Base-by-base conservation (phyloP, 495 filamentous ascomycete species). In the Physcia stellaris region DNA sequence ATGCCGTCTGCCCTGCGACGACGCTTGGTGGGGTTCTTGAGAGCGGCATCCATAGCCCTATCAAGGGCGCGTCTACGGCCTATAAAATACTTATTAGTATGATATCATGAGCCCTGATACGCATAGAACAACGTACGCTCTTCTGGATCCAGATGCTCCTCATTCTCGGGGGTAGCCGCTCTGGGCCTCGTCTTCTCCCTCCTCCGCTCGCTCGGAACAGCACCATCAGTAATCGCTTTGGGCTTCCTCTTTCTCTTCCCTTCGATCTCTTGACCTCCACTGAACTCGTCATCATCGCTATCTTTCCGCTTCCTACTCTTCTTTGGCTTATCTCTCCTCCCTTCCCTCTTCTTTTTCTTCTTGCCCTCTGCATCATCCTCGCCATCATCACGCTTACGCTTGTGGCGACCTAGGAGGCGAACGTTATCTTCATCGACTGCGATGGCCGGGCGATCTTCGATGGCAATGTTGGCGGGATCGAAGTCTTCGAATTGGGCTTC, bases 401-500 rank as follows among this genome's bases (percentile, higher is more conserved):
- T 94, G 49, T 83, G 73, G 32, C 72, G 69, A 19, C 75, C 74
- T 31, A 81, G 71, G 4, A 92, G 55, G 16, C 77, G 80, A 39
- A 90, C 69, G 26, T 85, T 85, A 35, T 83, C 82, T 45, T 92
- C 84, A 49, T 96, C 92, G 42, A 96, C 83, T 13, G 82, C 79
- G 20, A 90, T 70, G 21, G 70, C 64, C 7, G 79, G 78, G 23
- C 78, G 73, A 44, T 87, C 83, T 37, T 88, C 80, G 49, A 87
- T 68, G 26, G 75, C 74, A 32, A 86, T 73, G 22, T 76, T 75
- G 39, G 68, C 71, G 0, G 80, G 81, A 50, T 95, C 85, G 59
- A 94, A 94, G 48, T 94, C 77, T 32, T 82, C 79, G 58, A 99
- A 94, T 55, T 92, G 79, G 32, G 80, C 80, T 54, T 96, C 90